Base-by-base conservation (phyloP, 306 rosid species). In the Corylus heterophylla region DNA sequence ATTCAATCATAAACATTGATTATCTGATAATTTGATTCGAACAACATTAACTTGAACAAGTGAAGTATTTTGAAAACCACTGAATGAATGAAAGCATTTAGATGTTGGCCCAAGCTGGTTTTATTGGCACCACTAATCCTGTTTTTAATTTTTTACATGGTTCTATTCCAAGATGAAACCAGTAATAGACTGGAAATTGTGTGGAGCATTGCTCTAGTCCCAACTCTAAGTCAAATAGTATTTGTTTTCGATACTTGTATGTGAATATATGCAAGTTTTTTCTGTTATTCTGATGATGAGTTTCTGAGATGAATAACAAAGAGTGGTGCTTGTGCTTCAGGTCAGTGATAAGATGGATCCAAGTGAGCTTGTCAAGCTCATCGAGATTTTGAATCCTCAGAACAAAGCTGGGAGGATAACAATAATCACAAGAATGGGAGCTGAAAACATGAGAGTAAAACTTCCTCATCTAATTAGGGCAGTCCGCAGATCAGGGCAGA, bases 401-500 rank as follows among this genome's bases (percentile, higher is more conserved):
- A 95, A 95, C 86, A 95, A 93, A 79, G 80, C 99, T 1, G 99
- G 99, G 83, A 95, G 99, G 85, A 93, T 95, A 27, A 95, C 99
- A 14, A 67, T 93, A 27, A 95, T 95, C 83, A 82, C 93, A 27
- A 91, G 99, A 79, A 95, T 95, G 99, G 99, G 99, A 80, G 99
- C 99, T 87, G 99, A 95, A 87, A 95, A 93, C 78, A 95, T 95
- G 99, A 90, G 99, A 81, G 99, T 95, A 83, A 95, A 95, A 84
- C 99, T 95, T 83, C 98, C 99, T 50, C 98, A 95, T 85, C 89
- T 95, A 62, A 95, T 95, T 81, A 85, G 99, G 83, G 99, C 99
- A 16, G 96, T 95, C 54, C 91, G 97, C 18, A 64, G 96, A 78
- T 85, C 98, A 16, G 98, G 99, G 14, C 98, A 91, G 75, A 87